Evolutionary conservation across 2,329 filamentous ascomycete genomes (phyloP), one percentile per base, ranked within the genome.

Genomic region (Colletotrichum sidae): DNA sequence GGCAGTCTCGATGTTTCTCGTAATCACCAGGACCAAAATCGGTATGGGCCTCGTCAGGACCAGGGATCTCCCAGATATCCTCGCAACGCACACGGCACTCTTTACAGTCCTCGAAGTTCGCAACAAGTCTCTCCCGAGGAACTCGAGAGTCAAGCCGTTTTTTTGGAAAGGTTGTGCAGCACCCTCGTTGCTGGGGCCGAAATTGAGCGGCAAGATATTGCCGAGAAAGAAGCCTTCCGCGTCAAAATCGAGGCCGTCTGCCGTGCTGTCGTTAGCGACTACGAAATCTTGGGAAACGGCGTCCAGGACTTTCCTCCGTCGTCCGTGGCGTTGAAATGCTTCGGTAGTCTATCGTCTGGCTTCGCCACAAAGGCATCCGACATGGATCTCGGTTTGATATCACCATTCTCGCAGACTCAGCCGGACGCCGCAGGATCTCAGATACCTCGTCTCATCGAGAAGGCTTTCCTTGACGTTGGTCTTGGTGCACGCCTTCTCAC

Each of bases 321-420:
- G 9, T 86, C 85, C 55, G 85, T 95, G n/a, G 82, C 88, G 57
- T 81, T 96, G 12, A 88, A 88, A 70, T 93, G 90, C 72, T 96
- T 96, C 73, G 94, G 93, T 6, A 96, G 93, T 74, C 82, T 96
- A 51, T 87, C 88, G 17, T 94, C 93, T 11, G 94, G 94, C 0
- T 97, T 97, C 77, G 94, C 92, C 4, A 93, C 92, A 10, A 92
- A 92, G 71, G 88, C 89, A n/a, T 95, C 94, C 1, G 94, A 97
- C 72, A 93, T 97, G 90, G 94, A 97, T 76, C 85, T 97, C 37
- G 92, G 90, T 8, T 85, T 97, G 39, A 81, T 96, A 6, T 90
- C 92, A 1, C 87, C 86, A 4, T 78, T 84, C 53, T 90, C 90
- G 2, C 73, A 77, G 17, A 79, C 84, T 49, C 80, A 85, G 55